Conservation (phyloP, 371 early-diverging fungal species). For the Mortierella sp. region DNA sequence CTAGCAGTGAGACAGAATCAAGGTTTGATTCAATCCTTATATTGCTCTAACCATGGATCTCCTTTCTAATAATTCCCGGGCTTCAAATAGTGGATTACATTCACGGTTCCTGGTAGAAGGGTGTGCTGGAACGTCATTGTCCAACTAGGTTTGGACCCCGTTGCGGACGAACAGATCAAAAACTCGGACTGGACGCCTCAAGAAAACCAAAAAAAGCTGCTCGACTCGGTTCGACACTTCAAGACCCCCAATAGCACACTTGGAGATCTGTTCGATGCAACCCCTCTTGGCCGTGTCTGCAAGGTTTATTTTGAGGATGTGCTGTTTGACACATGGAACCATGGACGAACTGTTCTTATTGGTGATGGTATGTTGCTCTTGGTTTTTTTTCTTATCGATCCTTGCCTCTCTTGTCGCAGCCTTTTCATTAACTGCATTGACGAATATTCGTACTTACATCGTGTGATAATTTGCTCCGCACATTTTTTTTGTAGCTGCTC, state of each 20-base stretch:
- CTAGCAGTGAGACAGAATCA: background rate
- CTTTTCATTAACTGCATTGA: background rate
- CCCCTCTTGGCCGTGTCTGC: slow-evolving; percentile 22
- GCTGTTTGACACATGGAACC: slow-evolving; percentile 39
- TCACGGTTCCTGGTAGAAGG: slow-evolving; percentile 13
- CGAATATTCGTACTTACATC: background rate
- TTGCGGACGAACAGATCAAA: slow-evolving; percentile 9
- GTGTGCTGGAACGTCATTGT: slow-evolving; percentile 26
- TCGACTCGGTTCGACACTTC: slow-evolving; percentile 25
- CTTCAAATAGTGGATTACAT: slow-evolving; percentile 10
- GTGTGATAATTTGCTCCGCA: background rate
- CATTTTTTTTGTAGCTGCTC: slow-evolving; percentile 4
- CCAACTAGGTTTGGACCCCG: background rate
- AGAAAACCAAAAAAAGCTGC: background rate
- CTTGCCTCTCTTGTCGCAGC: too few species aligned
- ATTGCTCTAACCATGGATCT: background rate
- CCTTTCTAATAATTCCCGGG: background rate
- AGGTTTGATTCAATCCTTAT: background rate
- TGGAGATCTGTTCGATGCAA: slow-evolving; percentile 33
- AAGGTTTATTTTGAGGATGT: slow-evolving; percentile 44
- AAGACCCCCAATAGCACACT: slow-evolving; percentile 29
- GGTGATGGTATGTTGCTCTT: slow-evolving; percentile 24
- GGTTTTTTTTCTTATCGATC: too few species aligned
- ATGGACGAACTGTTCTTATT: slow-evolving; percentile 26
- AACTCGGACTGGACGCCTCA: slow-evolving; percentile 24